Evolutionary conservation across 2,329 filamentous ascomycete species (phyloP).

Genomic region (Xylaria sp.): DNA sequence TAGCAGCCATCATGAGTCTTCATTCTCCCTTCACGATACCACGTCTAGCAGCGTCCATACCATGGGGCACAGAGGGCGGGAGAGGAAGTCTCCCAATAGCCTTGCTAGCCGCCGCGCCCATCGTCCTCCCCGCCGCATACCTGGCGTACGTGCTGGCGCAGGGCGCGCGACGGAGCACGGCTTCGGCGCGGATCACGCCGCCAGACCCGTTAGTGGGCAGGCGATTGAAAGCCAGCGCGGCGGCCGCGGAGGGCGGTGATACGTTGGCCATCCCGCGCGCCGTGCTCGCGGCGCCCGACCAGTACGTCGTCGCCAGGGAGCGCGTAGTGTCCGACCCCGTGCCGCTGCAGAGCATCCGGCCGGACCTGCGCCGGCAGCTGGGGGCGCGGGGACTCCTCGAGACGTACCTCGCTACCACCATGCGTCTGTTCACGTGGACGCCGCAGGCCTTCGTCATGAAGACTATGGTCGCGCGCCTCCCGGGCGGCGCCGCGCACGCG

Average conservation of each 20-base stretch:
- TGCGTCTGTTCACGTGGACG: constrained; percentile 34
- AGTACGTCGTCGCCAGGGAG: constrained; percentile 31
- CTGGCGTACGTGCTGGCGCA: constrained; percentile 20
- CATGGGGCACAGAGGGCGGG: neutral
- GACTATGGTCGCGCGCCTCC: constrained; percentile 21
- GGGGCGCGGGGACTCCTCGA: constrained; percentile 19
- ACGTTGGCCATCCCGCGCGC: constrained; percentile 13
- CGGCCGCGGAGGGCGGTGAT: neutral
- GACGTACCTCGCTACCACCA: constrained; percentile 31
- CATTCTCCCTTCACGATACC: neutral
- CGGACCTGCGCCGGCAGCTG: neutral
- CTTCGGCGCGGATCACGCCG: constrained; percentile 17
- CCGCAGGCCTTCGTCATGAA: constrained; percentile 35
- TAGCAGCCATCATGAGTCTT: neutral
- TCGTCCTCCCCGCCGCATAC: constrained; percentile 29
- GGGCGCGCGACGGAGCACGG: constrained; percentile 18
- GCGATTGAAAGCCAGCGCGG: neutral
- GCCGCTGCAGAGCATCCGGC: constrained; percentile 8
- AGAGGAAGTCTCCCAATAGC: constrained; percentile 7
- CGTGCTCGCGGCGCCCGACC: constrained; percentile 3
- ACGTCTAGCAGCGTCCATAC: neutral
- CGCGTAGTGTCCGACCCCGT: constrained; percentile 29
- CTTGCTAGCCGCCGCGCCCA: constrained; percentile 23
- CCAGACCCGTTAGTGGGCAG: constrained; percentile 6
- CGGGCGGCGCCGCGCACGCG: constrained; percentile 3